Evolutionary conservation across 257 asterid genomes (phyloP).

Genomic region (Solanum gracilifrons): DNA sequence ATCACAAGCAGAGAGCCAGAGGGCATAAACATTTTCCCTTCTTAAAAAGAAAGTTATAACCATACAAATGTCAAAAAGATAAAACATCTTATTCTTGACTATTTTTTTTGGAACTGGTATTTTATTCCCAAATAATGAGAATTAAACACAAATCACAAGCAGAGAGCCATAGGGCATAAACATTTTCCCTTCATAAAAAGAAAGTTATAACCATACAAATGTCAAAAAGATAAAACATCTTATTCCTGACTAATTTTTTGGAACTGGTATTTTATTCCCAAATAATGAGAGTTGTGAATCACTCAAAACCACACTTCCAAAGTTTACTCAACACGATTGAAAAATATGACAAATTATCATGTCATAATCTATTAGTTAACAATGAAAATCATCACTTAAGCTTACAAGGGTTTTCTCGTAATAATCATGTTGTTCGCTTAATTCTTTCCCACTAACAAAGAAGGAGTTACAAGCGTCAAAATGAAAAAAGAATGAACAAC

Average conservation of each 20-base stretch:
- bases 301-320: background rate
- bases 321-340: background rate
- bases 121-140: background rate
- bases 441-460: background rate
- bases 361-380: background rate
- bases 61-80: background rate
- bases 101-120: background rate
- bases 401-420: background rate
- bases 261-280: background rate
- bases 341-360: background rate
- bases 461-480: background rate
- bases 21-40: background rate
- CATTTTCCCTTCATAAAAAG: background rate
- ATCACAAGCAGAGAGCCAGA: background rate
- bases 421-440: background rate
- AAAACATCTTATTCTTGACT: background rate
- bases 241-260: background rate
- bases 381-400: background rate
- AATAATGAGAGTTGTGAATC: background rate
- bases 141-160: background rate
- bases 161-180: background rate
- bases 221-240: background rate
- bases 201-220: background rate
- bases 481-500: background rate
- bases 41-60: background rate